These are phyloP conservation scores for Tilletia indica DNA, from an alignment of 1,284 basidiomycete species.

Conservation along the genomic window DNA sequence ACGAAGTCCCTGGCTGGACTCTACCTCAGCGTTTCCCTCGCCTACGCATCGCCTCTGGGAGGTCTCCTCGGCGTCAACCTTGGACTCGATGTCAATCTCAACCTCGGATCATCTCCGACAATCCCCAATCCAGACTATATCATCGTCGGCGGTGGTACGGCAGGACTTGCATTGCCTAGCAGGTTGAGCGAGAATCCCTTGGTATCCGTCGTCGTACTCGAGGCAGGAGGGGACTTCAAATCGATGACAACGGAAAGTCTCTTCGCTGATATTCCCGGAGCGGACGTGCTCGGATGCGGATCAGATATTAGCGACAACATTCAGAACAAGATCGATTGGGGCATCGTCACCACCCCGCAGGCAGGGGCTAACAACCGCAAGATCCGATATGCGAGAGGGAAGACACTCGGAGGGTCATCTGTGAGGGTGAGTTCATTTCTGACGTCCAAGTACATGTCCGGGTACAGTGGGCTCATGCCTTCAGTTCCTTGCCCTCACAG, in stretches of 20 bases:
- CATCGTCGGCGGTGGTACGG: slow-evolving; percentile 41
- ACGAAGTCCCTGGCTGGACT: too few species aligned
- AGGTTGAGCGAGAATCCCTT: slow-evolving; percentile 38
- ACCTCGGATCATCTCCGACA: neutral
- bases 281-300: slow-evolving; percentile 33
- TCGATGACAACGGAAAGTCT: slow-evolving; percentile 28
- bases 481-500: neutral
- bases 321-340: slow-evolving; percentile 34
- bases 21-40: too few species aligned
- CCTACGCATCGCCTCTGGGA: neutral
- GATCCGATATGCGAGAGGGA: slow-evolving; percentile 38
- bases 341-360: slow-evolving; percentile 33
- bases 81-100: neutral
- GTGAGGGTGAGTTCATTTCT: slow-evolving; percentile 13
- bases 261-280: slow-evolving; percentile 34
- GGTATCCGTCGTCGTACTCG: slow-evolving; percentile 42
- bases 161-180: slow-evolving; percentile 39
- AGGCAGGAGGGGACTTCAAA: slow-evolving; percentile 39
- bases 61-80: neutral
- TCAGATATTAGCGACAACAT: slow-evolving; percentile 21
- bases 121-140: slow-evolving; percentile 30
- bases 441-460: neutral
- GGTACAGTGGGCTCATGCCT: neutral
- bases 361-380: slow-evolving; percentile 32
- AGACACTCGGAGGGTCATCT: slow-evolving; percentile 37